Conservation (phyloP, 805 yeast species). For the Lipomyces lipofer region DNA sequence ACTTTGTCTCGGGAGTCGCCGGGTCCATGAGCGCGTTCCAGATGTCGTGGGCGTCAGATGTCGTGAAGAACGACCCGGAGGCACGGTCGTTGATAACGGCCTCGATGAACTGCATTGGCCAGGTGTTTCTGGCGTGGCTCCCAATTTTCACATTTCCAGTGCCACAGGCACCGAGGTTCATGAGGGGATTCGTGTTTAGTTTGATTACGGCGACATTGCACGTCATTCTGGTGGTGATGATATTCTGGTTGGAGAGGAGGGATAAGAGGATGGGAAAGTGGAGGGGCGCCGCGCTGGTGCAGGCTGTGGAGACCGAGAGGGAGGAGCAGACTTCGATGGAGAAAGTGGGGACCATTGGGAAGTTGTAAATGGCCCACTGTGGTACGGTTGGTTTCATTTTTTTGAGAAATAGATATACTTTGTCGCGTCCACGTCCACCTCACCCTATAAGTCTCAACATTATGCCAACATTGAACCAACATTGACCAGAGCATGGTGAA, state of each 20-base stretch:
- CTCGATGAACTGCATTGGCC: constrained; percentile 40
- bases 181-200: constrained; percentile 14
- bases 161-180: constrained; percentile 38
- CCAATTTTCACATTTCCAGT: constrained; percentile 43
- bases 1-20: constrained; percentile 10
- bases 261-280: constrained; percentile 11
- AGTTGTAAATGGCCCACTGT: too few species aligned
- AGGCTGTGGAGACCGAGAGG: too few species aligned
- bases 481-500: too few species aligned
- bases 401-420: too few species aligned
- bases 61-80: constrained; percentile 37
- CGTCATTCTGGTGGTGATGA: constrained; percentile 7
- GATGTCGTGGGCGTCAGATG: constrained; percentile 36
- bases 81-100: constrained; percentile 38
- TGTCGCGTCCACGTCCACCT: too few species aligned
- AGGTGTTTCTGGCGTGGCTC: constrained; percentile 42
- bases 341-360: too few species aligned
- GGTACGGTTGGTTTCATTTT: too few species aligned
- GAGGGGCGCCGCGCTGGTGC: too few species aligned
- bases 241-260: constrained; percentile 10
- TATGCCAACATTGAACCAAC: too few species aligned
- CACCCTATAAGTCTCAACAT: too few species aligned
- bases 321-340: too few species aligned
- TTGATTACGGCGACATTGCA: constrained; percentile 10
- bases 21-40: constrained; percentile 26